A percentile compares a stretch with the other conserved stretches of the same genome.
Conservation (phyloP, 306 rosid genomes). For the Pterocarpus santalinus region DNA sequence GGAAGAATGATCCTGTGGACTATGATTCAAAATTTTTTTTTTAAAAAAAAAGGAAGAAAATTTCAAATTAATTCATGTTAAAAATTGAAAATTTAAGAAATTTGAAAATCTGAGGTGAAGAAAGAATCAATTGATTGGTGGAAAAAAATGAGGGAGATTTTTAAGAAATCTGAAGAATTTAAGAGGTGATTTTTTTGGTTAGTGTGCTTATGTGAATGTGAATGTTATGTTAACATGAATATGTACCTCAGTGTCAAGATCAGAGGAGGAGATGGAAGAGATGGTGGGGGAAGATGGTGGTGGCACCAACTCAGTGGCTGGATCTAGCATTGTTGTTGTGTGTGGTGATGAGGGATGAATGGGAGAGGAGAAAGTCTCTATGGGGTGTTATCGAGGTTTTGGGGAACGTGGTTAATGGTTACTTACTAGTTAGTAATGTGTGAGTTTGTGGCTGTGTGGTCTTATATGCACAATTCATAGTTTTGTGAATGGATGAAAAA, state of each 20-base stretch:
- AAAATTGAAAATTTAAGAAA: not conserved
- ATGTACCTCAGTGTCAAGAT: constrained; percentile 89
- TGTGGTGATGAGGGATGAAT: not conserved
- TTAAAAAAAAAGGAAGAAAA: not conserved
- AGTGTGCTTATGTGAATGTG: not conserved
- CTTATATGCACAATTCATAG: constrained; percentile 31
- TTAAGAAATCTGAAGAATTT: not conserved
- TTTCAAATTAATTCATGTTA: not conserved
- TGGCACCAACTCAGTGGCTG: constrained; percentile 78
- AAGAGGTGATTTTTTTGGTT: not conserved
- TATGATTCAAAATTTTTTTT: constrained; percentile 38
- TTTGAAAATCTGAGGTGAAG: constrained; percentile 38
- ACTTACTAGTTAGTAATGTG: not conserved
- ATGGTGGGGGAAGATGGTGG: constrained; percentile 89
- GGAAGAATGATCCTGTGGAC: constrained; percentile 99
- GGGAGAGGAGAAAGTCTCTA: constrained; percentile 4
- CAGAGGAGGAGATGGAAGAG: constrained; percentile 96
- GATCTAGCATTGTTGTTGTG: constrained; percentile 74
- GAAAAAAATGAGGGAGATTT: not conserved
- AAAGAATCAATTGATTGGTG: not conserved
- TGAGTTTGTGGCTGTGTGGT: not conserved
- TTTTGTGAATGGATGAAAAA: constrained; percentile 29
- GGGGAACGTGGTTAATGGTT: not conserved
- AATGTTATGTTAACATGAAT: not conserved
- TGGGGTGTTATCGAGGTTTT: constrained; percentile 9